phyloP scores from a whole-genome alignment of 768 basidiomycete species.

The Kwoniella sp. region DNA sequence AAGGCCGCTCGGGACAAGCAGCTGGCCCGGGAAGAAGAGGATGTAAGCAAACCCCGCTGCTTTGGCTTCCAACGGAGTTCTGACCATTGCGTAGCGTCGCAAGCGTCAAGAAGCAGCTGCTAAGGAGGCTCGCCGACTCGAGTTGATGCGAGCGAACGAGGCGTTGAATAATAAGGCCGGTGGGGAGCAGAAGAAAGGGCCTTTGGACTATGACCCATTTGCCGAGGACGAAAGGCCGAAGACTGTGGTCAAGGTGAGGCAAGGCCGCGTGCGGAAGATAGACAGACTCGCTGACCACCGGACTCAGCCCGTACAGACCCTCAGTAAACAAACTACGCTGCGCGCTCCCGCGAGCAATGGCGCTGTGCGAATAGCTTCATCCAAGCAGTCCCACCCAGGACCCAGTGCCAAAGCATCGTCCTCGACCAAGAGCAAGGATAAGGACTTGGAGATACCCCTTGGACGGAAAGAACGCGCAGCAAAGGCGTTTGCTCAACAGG shows the following conservation, averaged over 20 bases:
- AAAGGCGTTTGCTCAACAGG: constrained; percentile 24
- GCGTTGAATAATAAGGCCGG: constrained; percentile 15
- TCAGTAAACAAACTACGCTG: not conserved
- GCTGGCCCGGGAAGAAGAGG: constrained; percentile 30
- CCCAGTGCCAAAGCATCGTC: not conserved
- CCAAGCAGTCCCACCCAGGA: constrained; percentile 9
- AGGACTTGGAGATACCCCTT: constrained; percentile 21
- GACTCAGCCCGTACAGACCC: not conserved
- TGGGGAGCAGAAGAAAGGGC: not conserved
- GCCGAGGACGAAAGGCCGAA: constrained; percentile 32
- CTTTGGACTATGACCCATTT: constrained; percentile 36
- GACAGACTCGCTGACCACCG: too few species aligned
- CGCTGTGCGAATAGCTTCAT: not conserved
- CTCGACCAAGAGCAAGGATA: constrained; percentile 1
- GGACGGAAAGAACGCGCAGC: constrained; percentile 37
- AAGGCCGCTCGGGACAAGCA: constrained; percentile 34
- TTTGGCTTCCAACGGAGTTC: not conserved
- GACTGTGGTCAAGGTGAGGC: constrained; percentile 5
- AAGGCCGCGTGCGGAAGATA: too few species aligned
- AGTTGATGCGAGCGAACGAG: constrained; percentile 34
- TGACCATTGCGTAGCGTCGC: constrained; percentile 6
- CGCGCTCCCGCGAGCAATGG: not conserved
- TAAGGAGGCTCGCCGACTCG: constrained; percentile 30
- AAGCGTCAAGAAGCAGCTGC: constrained; percentile 29
- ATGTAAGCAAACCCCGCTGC: constrained; percentile 16